Conservation (phyloP, 1,284 basidiomycete genomes). For the Puccinia hordei region DNA sequence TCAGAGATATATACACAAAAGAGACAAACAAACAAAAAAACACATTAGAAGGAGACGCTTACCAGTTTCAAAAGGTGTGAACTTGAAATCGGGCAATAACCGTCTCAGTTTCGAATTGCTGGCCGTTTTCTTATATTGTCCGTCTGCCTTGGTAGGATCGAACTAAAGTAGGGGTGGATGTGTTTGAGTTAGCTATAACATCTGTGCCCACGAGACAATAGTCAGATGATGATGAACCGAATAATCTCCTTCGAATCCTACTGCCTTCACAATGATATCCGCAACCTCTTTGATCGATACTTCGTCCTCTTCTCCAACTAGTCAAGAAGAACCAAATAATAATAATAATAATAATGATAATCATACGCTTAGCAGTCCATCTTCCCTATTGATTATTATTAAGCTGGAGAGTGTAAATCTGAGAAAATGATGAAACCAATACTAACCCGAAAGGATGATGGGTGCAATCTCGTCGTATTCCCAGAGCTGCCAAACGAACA, state of each 20-base stretch:
- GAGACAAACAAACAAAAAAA: neutral
- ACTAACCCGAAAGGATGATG: slow-evolving; percentile 76
- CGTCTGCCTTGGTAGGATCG: slow-evolving; percentile 66
- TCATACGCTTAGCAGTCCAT: neutral
- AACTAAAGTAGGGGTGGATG: slow-evolving; percentile 55
- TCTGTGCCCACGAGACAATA: slow-evolving; percentile 19
- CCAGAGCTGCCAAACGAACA: slow-evolving; percentile 86
- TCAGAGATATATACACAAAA: neutral
- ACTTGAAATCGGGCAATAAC: slow-evolving; percentile 71
- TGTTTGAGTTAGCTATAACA: neutral
- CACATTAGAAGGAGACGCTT: slow-evolving; percentile 53
- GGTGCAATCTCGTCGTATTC: slow-evolving; percentile 86
- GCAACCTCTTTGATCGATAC: slow-evolving; percentile 81
- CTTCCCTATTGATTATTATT: neutral
- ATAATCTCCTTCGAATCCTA: slow-evolving; percentile 74
- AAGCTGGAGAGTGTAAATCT: neutral
- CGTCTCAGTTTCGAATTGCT: slow-evolving; percentile 77
- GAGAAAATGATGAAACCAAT: neutral
- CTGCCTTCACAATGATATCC: slow-evolving; percentile 76
- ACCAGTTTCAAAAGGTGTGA: slow-evolving; percentile 81
- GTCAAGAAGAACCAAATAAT: neutral
- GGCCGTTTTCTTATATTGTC: slow-evolving; percentile 90
- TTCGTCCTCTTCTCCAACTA: slow-evolving; percentile 84
- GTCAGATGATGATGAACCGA: slow-evolving; percentile 60
- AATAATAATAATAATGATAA: too few relatives aligned